These are phyloP conservation scores for Neurospora pannonica DNA, from an alignment of 495 filamentous ascomycete species.

Conservation along the genomic window DNA sequence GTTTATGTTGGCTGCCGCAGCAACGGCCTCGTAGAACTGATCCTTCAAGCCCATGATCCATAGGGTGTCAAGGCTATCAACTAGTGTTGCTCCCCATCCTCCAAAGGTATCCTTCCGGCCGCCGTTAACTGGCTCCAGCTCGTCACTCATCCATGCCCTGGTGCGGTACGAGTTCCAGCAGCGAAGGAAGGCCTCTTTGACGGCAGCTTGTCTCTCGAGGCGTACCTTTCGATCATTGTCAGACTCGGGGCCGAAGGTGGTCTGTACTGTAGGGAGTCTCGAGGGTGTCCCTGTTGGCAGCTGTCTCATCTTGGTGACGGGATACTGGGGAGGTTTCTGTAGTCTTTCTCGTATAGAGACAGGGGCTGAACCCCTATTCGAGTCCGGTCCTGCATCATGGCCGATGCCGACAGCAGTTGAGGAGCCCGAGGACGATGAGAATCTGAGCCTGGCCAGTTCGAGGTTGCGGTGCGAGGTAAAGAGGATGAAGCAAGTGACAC, in stretches of 20 bases:
- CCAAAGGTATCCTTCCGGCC: slow-evolving; percentile 63
- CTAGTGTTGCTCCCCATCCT: slow-evolving; percentile 87
- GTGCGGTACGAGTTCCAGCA: slow-evolving; percentile 70
- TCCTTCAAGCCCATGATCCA: slow-evolving; percentile 91
- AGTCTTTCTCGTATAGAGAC: slow-evolving; percentile 10
- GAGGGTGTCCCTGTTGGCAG: slow-evolving; percentile 61
- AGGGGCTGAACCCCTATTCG: background rate
- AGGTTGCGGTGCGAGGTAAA: background rate
- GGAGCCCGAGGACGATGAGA: background rate
- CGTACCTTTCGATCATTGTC: slow-evolving; percentile 19
- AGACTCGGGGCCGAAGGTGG: slow-evolving; percentile 23
- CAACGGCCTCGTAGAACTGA: slow-evolving; percentile 83
- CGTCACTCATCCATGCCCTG: slow-evolving; percentile 70
- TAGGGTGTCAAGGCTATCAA: slow-evolving; percentile 82
- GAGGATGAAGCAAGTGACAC: background rate
- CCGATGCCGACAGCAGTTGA: background rate
- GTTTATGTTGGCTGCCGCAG: slow-evolving; percentile 67
- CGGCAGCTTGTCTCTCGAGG: slow-evolving; percentile 35
- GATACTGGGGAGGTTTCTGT: slow-evolving; percentile 42
- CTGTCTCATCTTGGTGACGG: slow-evolving; percentile 51
- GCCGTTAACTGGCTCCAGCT: slow-evolving; percentile 55
- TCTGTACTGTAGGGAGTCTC: slow-evolving; percentile 65
- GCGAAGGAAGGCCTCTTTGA: slow-evolving; percentile 62
- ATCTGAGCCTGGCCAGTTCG: background rate
- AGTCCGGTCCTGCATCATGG: background rate